A percentile compares a stretch with the other conserved stretches of the same genome.
These are phyloP conservation scores for Ramaria sp. DNA, from an alignment of 768 basidiomycete genomes.

Conservation along the genomic window DNA sequence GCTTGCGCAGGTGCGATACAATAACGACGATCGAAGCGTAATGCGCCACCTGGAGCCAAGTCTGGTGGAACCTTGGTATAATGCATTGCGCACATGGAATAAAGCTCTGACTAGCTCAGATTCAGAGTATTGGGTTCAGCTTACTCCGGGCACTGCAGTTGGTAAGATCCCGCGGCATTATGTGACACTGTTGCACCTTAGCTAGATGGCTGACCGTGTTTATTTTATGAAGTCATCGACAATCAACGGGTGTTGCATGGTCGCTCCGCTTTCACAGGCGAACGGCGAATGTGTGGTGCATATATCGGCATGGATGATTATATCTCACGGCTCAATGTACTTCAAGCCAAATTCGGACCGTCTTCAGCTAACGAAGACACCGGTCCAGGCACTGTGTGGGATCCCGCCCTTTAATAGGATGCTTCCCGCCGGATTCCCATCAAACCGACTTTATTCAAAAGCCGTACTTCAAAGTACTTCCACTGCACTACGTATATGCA, in stretches of 20 bases:
- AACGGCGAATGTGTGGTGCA: constrained; percentile 89
- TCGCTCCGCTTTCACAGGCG: constrained; percentile 81
- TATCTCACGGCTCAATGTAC: constrained; percentile 61
- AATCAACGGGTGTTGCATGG: constrained; percentile 94
- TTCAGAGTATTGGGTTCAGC: constrained; percentile 85
- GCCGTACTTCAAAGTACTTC: not conserved
- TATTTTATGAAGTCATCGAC: constrained; percentile 52
- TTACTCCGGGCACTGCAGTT: constrained; percentile 79
- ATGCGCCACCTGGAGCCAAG: constrained; percentile 50
- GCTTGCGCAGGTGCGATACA: constrained; percentile 80
- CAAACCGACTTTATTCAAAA: not conserved
- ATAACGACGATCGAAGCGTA: constrained; percentile 86
- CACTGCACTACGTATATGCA: not conserved
- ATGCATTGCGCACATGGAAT: constrained; percentile 74
- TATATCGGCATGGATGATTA: constrained; percentile 92
- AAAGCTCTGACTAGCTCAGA: constrained; percentile 63
- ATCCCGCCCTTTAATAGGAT: constrained; percentile 34
- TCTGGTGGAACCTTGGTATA: constrained; percentile 77
- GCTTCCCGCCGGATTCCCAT: not conserved
- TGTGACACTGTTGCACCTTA: not conserved
- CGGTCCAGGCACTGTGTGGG: constrained; percentile 38
- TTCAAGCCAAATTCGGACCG: constrained; percentile 47
- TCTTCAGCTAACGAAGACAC: constrained; percentile 1
- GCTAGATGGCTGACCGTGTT: not conserved
- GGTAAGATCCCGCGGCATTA: constrained; percentile 35